Evolutionary conservation across 352 stramenopile genomes (phyloP), one percentile per base, ranked within the genome.

Genomic region (Pythium aquatile): DNA sequence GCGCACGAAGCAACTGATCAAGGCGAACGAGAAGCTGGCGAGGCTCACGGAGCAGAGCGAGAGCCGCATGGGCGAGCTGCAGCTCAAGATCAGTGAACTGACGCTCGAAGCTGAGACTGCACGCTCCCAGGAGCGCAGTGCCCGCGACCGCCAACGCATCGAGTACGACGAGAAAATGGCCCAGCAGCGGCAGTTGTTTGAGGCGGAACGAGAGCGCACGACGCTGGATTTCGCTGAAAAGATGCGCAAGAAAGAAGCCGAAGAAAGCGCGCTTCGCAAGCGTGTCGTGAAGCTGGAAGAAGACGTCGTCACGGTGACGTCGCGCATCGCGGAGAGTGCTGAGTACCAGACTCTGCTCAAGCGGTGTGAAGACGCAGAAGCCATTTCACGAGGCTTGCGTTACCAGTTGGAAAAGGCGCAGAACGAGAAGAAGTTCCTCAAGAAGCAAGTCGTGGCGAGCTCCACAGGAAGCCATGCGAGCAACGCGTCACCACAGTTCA

Each of bases 1-100:
- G 72, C 83, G 85, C 66, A 94, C 91, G 73, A 90, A 90, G 59
- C 85, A 94, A 55, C 61, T 94, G 13, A 87, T 92, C 61, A 94
- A 94, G 64, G 83, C 81, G 8, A 94, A 83, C 40, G 85, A 94
- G 29, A 80, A 77, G 54, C 76, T 92, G 44, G 77, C 78, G 32
- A 69, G 82, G 4, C 76, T 85, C 26, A 79, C 78, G 8, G 79
- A 94, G 66, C 83, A 92, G 56, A 81, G 70, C 14, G 83, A 91
- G 54, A 67, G 63, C 20, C 75, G 86, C 47, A 62, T 73, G 9
- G 48, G 55, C 3, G 79, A 88, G 32, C 40, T 91, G 35, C 68
- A 91, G 61, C 62, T 69, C 3, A 73, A 66, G 48, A 30, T 90
- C 26, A 35, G 57, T 11, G 68, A 72, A 2, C 51, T 89, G 5